These are phyloP conservation scores for Pyrenula massariospora DNA, from an alignment of 495 filamentous ascomycete species.

Conservation along the genomic window DNA sequence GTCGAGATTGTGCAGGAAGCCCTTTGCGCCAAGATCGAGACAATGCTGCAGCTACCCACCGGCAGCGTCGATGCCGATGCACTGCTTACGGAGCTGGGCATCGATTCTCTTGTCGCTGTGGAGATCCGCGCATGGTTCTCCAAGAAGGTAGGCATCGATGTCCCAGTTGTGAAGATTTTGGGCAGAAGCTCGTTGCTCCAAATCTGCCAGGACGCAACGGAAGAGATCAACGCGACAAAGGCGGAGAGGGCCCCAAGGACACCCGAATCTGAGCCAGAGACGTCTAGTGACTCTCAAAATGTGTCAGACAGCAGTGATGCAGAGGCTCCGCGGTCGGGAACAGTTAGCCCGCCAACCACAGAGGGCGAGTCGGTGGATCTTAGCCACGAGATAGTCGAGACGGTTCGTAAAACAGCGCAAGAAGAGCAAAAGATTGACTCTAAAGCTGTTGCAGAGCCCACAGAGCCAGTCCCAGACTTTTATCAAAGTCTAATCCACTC, in stretches of 20 bases:
- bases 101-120: constrained; percentile 5
- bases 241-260: neutral
- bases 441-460: neutral
- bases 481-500: constrained; percentile 1
- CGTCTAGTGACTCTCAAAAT: neutral
- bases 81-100: constrained; percentile 2
- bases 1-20: neutral
- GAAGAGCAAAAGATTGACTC: neutral
- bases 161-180: constrained; percentile 5
- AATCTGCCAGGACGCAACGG: constrained; percentile 1
- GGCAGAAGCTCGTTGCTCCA: constrained; percentile 2
- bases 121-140: constrained; percentile 7
- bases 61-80: constrained; percentile 2
- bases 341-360: neutral
- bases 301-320: neutral
- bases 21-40: constrained; percentile 1
- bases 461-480: neutral
- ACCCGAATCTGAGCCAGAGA: neutral
- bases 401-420: neutral
- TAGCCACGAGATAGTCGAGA: neutral
- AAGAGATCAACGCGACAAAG: constrained; percentile 3
- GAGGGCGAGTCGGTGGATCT: neutral
- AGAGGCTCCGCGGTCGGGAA: neutral
- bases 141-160: constrained; percentile 6
- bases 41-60: constrained; percentile 1